A percentile compares a stretch with the other conserved stretches of the same genome.
phyloP scores from a whole-genome alignment of 1,284 basidiomycete genomes.

The Megacollybia platyphylla region DNA sequence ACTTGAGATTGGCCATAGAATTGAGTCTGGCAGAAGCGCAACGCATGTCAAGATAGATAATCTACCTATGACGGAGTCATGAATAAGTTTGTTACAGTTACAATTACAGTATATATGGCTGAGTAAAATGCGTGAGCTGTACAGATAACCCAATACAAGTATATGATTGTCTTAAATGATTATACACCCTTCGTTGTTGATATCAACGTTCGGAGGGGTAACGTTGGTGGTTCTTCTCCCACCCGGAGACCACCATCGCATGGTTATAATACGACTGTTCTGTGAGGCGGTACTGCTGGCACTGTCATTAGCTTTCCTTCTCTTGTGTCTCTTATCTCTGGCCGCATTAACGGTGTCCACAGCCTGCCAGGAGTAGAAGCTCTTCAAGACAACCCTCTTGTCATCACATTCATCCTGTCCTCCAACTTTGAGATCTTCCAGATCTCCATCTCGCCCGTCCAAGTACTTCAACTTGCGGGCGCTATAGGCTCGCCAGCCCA shows the following conservation, averaged over 20 bases:
- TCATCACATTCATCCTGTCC: constrained; percentile 70
- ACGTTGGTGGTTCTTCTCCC: constrained; percentile 18
- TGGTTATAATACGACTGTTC: constrained; percentile 8
- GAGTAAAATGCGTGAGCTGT: too few species aligned
- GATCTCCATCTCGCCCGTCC: constrained; percentile 47
- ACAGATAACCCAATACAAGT: too few species aligned
- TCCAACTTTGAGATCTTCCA: constrained; percentile 33
- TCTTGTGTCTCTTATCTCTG: constrained; percentile 47
- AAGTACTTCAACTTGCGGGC: constrained; percentile 54
- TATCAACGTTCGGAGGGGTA: constrained; percentile 3
- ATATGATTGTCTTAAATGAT: constrained; percentile 9
- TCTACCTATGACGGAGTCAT: too few species aligned
- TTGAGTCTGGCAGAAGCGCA: constrained; percentile 44
- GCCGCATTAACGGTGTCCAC: constrained; percentile 59
- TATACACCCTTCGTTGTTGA: constrained; percentile 10
- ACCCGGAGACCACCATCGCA: constrained; percentile 32
- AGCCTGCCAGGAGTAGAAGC: constrained; percentile 79
- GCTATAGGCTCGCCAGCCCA: constrained; percentile 60
- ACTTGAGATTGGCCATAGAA: constrained; percentile 39
- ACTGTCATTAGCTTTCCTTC: constrained; percentile 27
- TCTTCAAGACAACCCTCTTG: constrained; percentile 65
- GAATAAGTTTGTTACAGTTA: too few species aligned
- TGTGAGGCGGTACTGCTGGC: constrained; percentile 13
- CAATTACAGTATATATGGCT: too few species aligned
- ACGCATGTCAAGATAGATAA: constrained; percentile 14